Evolutionary conservation across 1,139 yeast species (phyloP).

Genomic region (Kluyveromyces marxianus): DNA sequence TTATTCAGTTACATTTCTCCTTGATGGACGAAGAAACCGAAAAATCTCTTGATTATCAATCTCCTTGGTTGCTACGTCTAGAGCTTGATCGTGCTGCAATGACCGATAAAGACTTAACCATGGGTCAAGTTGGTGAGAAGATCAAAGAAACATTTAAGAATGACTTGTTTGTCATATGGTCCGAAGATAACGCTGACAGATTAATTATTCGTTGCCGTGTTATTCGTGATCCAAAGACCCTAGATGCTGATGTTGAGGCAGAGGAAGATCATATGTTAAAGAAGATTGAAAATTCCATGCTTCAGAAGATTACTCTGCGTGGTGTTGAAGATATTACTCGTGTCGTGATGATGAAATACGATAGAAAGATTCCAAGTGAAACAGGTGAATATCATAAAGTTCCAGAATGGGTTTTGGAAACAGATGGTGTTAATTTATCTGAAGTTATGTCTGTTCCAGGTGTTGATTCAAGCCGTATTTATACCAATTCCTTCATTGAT

Average conservation of each 20-base stretch:
- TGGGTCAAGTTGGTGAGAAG: constrained; percentile 97
- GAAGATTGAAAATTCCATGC: constrained; percentile 93
- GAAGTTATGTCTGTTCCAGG: constrained; percentile 95
- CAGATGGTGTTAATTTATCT: constrained; percentile 94
- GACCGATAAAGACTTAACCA: constrained; percentile 95
- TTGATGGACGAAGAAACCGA: constrained; percentile 97
- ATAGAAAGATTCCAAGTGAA: constrained; percentile 67
- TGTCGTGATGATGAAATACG: constrained; percentile 80
- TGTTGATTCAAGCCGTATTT: constrained; percentile 82
- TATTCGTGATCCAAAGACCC: constrained; percentile 88
- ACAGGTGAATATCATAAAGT: constrained; percentile 83
- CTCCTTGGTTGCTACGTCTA: constrained; percentile 95
- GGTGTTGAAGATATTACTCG: constrained; percentile 94
- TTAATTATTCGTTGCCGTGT: constrained; percentile 97
- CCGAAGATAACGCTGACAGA: constrained; percentile 97
- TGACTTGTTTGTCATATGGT: constrained; percentile 96
- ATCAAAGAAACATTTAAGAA: constrained; percentile 90
- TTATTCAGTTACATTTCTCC: constrained; percentile 94
- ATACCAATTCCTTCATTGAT: constrained; percentile 95
- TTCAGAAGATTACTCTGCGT: constrained; percentile 87
- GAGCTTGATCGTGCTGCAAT: constrained; percentile 97
- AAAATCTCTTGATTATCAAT: constrained; percentile 85
- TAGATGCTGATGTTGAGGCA: constrained; percentile 90
- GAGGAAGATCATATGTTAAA: constrained; percentile 96
- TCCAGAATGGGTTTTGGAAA: constrained; percentile 97